phyloP scores from a whole-genome alignment of 208 protist species.

The Wallacemonas sp. region DNA sequence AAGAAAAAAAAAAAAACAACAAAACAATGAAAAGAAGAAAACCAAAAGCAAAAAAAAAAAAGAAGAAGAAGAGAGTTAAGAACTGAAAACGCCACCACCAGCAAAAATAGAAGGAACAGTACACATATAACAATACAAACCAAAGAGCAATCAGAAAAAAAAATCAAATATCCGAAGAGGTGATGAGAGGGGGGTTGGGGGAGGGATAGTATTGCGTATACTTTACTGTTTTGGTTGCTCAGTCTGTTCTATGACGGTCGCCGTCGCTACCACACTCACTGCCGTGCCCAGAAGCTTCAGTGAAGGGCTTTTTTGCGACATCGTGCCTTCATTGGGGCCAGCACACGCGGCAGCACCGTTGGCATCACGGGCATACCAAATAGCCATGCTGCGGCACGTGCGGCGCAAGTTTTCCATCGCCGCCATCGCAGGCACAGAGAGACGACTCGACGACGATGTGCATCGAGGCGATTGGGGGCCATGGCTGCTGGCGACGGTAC shows the following conservation, averaged over 20 bases:
- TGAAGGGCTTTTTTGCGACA: no score
- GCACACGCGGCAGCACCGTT: neutral
- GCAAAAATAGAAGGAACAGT: no score
- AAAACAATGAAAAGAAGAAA: conserved; percentile 10
- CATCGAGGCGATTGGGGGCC: no score
- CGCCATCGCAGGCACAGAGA: neutral
- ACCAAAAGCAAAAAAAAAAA: conserved; percentile 12
- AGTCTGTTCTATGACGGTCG: neutral
- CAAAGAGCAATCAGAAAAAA: no score
- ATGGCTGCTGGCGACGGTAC: no score
- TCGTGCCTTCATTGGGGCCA: no score
- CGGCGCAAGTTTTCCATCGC: conserved; percentile 4
- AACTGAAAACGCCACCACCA: no score
- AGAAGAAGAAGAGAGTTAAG: neutral
- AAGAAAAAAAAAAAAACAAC: conserved; percentile 8
- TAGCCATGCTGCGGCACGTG: neutral
- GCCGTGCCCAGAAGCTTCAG: neutral
- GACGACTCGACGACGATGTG: no score
- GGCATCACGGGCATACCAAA: conserved; percentile 4
- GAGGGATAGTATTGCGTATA: no score
- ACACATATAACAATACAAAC: no score
- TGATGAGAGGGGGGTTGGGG: no score
- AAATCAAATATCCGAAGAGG: no score
- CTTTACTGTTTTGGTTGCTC: neutral
- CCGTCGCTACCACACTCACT: neutral